These are phyloP conservation scores for Coleophoma crateriformis DNA, from an alignment of 2,329 filamentous ascomycete genomes.

Conservation along the genomic window DNA sequence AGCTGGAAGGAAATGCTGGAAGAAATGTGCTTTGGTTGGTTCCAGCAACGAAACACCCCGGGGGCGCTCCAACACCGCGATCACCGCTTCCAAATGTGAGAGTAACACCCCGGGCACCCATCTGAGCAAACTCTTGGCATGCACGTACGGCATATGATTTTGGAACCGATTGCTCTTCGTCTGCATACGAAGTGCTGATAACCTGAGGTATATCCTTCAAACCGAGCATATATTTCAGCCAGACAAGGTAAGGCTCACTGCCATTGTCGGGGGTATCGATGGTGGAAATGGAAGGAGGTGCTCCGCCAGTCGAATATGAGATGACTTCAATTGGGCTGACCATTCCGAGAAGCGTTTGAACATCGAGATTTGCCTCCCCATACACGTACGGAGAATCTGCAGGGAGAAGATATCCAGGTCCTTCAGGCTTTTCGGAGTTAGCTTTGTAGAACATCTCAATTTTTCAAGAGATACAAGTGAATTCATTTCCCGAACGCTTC, in stretches of 20 bases:
- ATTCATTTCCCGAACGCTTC: too few relatives aligned
- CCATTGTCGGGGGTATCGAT: constrained; percentile 37
- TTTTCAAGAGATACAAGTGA: too few relatives aligned
- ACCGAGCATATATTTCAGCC: constrained; percentile 48
- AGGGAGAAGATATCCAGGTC: too few relatives aligned
- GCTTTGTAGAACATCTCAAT: too few relatives aligned
- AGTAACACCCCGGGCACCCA: constrained; percentile 46
- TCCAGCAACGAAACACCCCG: constrained; percentile 48
- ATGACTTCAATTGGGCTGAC: constrained; percentile 31
- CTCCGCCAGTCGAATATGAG: not conserved
- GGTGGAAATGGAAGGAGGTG: constrained; percentile 32
- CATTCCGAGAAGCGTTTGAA: constrained; percentile 46
- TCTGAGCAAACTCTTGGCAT: constrained; percentile 46
- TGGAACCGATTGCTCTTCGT: constrained; percentile 52
- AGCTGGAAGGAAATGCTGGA: constrained; percentile 47
- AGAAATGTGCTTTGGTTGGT: constrained; percentile 46
- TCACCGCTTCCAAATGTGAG: constrained; percentile 48
- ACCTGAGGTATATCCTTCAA: constrained; percentile 45
- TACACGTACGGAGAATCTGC: too few relatives aligned
- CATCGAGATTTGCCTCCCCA: constrained; percentile 49
- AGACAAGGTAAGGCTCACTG: constrained; percentile 62
- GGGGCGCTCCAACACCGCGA: constrained; percentile 34
- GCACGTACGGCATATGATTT: constrained; percentile 44
- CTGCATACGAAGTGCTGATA: constrained; percentile 52
- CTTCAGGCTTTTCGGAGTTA: too few relatives aligned